These are phyloP conservation scores for Crithidia sp. DNA, from an alignment of 208 protist species.

Conservation along the genomic window DNA sequence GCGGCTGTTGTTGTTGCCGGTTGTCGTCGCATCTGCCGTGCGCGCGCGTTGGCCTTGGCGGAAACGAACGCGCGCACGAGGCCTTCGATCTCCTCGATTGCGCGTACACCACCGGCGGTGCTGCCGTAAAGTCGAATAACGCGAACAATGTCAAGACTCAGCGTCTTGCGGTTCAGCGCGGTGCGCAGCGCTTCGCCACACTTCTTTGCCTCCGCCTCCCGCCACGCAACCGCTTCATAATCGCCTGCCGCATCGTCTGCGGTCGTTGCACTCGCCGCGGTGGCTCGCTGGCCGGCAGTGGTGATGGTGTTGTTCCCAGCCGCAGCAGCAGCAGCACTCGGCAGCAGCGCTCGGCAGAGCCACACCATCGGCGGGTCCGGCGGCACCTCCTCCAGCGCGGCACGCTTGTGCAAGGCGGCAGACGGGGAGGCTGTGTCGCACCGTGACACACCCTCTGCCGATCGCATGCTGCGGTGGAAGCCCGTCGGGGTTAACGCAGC, in stretches of 20 bases:
- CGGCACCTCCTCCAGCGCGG: not conserved
- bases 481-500: not conserved
- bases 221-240: too few relatives aligned
- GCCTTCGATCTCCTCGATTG: conserved; percentile 50
- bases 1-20: not conserved
- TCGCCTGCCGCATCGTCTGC: too few relatives aligned
- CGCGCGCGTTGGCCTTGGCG: conserved; percentile 18
- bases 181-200: conserved; percentile 25
- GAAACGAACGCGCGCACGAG: conserved; percentile 35
- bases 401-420: not conserved
- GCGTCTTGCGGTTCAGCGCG: conserved; percentile 34
- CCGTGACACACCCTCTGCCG: not conserved
- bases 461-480: not conserved
- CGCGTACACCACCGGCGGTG: conserved; percentile 35
- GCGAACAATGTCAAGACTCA: conserved; percentile 47
- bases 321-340: not conserved
- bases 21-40: conserved; percentile 14
- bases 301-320: not conserved
- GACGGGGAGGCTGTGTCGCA: conserved; percentile 2
- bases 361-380: conserved; percentile 19
- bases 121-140: conserved; percentile 56
- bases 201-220: not conserved
- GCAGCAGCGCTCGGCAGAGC: conserved; percentile 25
- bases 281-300: not conserved
- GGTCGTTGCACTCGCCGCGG: not conserved